A percentile compares a stretch with the other conserved stretches of the same genome.
These are phyloP conservation scores for Dunaliella sp. DNA, from an alignment of 139 green algal genomes.

Conservation along the genomic window DNA sequence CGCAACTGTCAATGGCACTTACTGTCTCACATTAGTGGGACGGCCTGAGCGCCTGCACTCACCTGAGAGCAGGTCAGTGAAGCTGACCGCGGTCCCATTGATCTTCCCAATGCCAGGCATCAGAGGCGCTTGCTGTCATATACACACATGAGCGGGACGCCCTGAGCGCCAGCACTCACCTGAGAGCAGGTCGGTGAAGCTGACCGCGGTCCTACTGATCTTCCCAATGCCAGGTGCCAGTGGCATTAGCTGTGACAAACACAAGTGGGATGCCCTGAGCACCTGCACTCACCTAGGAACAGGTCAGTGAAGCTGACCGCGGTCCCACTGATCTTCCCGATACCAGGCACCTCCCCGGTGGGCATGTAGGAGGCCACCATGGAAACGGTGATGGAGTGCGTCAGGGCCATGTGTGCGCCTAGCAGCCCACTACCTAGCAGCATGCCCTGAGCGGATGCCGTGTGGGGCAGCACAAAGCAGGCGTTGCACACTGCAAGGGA, in stretches of 20 bases:
- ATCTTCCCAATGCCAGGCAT: slow-evolving; percentile 71
- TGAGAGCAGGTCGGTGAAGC: slow-evolving; percentile 80
- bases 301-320: slow-evolving; percentile 83
- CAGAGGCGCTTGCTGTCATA: too few relatives aligned
- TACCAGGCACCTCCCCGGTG: slow-evolving; percentile 45
- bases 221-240: slow-evolving; percentile 70
- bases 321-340: slow-evolving; percentile 74
- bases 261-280: too few relatives aligned
- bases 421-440: slow-evolving; percentile 59
- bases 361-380: slow-evolving; percentile 67
- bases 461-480: neutral
- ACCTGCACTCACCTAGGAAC: slow-evolving; percentile 58
- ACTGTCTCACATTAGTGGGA: too few relatives aligned
- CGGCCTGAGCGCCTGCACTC: slow-evolving; percentile 13
- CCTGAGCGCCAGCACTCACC: slow-evolving; percentile 45
- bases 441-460: slow-evolving; percentile 60
- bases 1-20: too few relatives aligned
- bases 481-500: neutral
- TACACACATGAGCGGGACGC: too few relatives aligned
- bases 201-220: slow-evolving; percentile 73
- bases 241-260: too few relatives aligned
- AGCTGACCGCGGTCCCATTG: slow-evolving; percentile 71
- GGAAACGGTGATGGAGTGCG: slow-evolving; percentile 68
- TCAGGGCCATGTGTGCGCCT: slow-evolving; percentile 82
- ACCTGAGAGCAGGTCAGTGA: slow-evolving; percentile 83